phyloP scores from a whole-genome alignment of 2,329 filamentous ascomycete genomes.

The Coniochaeta sp. region DNA sequence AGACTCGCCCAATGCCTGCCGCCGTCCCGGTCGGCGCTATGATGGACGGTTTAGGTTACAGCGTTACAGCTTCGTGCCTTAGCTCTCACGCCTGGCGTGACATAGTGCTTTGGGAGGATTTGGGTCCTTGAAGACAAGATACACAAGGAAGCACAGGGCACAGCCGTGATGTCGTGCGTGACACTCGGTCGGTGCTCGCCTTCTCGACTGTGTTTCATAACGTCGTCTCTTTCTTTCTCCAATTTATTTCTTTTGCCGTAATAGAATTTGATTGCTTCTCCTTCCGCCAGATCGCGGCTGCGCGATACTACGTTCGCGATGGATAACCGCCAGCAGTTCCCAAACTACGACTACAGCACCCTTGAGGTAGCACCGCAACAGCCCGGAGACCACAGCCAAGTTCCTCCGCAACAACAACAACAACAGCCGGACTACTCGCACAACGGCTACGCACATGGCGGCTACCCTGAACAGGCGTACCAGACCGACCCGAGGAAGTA shows the following conservation, averaged over 20 bases:
- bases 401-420: background rate
- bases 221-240: background rate
- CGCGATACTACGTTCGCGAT: background rate
- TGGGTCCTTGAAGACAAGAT: no score
- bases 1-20: background rate
- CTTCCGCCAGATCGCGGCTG: background rate
- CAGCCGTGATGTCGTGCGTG: background rate
- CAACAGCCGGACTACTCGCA: background rate
- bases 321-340: background rate
- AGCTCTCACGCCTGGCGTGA: background rate
- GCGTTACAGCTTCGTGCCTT: background rate
- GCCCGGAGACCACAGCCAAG: background rate
- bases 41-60: background rate
- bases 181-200: background rate
- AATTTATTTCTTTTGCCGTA: background rate
- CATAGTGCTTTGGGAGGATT: background rate
- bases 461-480: background rate
- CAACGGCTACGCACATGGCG: background rate
- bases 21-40: background rate
- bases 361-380: conserved; percentile 1
- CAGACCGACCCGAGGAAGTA: background rate
- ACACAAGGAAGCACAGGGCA: background rate
- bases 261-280: background rate
- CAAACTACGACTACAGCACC: conserved; percentile 2
- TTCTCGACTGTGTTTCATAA: background rate